A percentile compares a stretch with the other conserved stretches of the same genome.
Evolutionary conservation across 495 filamentous ascomycete species (phyloP).

Genomic region (Endocarpon pusillum): DNA sequence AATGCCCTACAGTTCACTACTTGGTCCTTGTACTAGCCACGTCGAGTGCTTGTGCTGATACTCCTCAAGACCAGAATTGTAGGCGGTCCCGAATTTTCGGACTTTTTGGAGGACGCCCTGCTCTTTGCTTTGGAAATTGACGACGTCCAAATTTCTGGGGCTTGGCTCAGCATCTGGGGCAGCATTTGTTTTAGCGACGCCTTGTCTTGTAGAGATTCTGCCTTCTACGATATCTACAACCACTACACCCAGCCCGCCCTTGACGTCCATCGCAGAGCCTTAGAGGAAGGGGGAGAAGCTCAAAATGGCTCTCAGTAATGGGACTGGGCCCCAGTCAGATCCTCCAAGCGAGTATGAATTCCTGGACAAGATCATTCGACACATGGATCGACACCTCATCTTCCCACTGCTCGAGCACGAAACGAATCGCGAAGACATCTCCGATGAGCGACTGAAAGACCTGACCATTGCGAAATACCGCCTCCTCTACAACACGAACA

Average conservation of each 20-base stretch:
- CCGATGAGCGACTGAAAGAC: conserved; percentile 41
- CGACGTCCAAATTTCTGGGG: too few relatives aligned
- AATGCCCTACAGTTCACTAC: too few relatives aligned
- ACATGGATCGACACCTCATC: conserved; percentile 90
- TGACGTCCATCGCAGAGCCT: conserved; percentile 33
- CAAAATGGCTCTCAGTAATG: conserved; percentile 22
- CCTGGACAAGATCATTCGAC: conserved; percentile 70
- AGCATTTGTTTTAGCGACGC: too few relatives aligned
- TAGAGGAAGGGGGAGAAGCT: conserved; percentile 36
- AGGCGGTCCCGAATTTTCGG: too few relatives aligned
- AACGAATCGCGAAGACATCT: conserved; percentile 36
- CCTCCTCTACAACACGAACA: conserved; percentile 88
- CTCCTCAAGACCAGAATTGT: too few relatives aligned
- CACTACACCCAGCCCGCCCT: conserved; percentile 53
- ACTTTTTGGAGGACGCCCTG: too few relatives aligned
- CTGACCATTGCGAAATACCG: conserved; percentile 74
- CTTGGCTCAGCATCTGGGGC: too few relatives aligned
- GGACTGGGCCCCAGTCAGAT: conserved; percentile 32
- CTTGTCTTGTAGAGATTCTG: conserved; percentile 2
- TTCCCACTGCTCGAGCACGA: conserved; percentile 88
- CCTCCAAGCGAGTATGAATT: conserved; percentile 56
- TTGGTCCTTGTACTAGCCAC: too few relatives aligned
- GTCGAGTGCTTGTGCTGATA: too few relatives aligned
- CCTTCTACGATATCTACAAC: conserved; percentile 12
- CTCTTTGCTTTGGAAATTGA: too few relatives aligned